Evolutionary conservation across 495 filamentous ascomycete genomes (phyloP).

Genomic region (Lasiosphaeria miniovina): DNA sequence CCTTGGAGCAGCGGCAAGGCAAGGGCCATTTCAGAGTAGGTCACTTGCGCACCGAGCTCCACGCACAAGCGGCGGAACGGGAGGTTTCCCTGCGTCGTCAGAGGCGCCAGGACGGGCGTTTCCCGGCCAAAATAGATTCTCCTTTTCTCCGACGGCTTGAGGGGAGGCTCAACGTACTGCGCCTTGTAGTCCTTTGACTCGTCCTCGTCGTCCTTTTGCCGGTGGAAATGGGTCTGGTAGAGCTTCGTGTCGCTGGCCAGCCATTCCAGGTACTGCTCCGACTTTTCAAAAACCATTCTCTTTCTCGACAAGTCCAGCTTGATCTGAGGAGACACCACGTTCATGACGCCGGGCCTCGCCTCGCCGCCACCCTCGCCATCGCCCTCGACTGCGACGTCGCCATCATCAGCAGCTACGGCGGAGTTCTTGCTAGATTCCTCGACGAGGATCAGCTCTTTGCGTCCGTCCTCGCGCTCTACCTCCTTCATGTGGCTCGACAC

Average conservation of each 20-base stretch:
- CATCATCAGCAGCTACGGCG: not conserved
- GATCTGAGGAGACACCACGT: constrained; percentile 60
- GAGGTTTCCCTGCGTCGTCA: constrained; percentile 92
- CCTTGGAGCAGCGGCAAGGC: constrained; percentile 88
- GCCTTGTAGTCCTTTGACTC: constrained; percentile 69
- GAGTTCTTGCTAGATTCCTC: constrained; percentile 24
- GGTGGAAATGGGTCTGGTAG: constrained; percentile 48
- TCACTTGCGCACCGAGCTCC: constrained; percentile 83
- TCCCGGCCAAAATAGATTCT: constrained; percentile 89
- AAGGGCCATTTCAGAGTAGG: constrained; percentile 99
- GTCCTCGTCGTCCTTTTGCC: constrained; percentile 41
- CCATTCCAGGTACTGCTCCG: constrained; percentile 75
- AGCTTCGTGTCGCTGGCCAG: constrained; percentile 58
- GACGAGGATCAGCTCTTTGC: constrained; percentile 74
- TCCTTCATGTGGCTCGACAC: constrained; percentile 78
- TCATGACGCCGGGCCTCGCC: constrained; percentile 58
- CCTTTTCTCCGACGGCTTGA: constrained; percentile 87
- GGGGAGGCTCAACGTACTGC: constrained; percentile 74
- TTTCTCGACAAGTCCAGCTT: constrained; percentile 71
- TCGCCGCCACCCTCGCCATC: constrained; percentile 24
- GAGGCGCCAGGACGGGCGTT: constrained; percentile 83
- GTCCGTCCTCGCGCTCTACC: constrained; percentile 67
- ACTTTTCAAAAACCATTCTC: constrained; percentile 61
- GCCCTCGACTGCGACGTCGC: too few species aligned
- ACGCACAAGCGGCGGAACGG: constrained; percentile 93